Conservation (phyloP, 192 early-diverging fungal genomes). For the Piromyces finnis region DNA sequence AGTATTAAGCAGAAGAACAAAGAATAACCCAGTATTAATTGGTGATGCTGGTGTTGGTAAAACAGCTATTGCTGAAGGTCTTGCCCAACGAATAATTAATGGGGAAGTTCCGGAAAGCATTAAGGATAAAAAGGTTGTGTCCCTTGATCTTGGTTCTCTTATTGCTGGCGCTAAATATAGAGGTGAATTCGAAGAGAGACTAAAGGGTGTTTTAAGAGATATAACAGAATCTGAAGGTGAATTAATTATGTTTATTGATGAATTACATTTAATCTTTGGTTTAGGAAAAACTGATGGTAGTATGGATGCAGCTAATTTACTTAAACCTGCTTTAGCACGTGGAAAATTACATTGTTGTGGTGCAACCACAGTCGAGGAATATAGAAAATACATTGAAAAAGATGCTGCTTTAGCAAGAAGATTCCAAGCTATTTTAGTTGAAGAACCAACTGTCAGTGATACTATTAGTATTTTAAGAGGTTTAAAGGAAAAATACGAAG, state of each 20-base stretch:
- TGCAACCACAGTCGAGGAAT: constrained; percentile 66
- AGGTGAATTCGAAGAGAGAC: constrained; percentile 66
- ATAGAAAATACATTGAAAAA: constrained; percentile 50
- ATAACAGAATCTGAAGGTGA: constrained; percentile 49
- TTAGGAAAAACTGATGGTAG: constrained; percentile 56
- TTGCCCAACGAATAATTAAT: constrained; percentile 58
- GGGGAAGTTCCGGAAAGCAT: constrained; percentile 62
- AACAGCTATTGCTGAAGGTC: constrained; percentile 62
- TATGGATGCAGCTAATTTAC: constrained; percentile 59
- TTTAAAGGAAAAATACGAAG: constrained; percentile 58
- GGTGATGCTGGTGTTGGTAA: constrained; percentile 70
- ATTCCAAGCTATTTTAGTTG: constrained; percentile 57
- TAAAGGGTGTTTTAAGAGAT: constrained; percentile 55
- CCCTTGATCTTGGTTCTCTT: constrained; percentile 46
- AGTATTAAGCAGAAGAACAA: constrained; percentile 40
- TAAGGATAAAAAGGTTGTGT: constrained; percentile 50
- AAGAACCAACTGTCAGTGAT: constrained; percentile 46
- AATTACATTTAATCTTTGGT: constrained; percentile 57
- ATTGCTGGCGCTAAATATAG: constrained; percentile 31
- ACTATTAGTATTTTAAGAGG: constrained; percentile 63
- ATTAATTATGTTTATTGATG: constrained; percentile 66
- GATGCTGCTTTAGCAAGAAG: constrained; percentile 58
- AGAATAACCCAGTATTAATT: constrained; percentile 59
- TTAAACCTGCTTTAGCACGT: constrained; percentile 65
- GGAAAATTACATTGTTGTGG: constrained; percentile 55